Evolutionary conservation across 805 yeast genomes (phyloP).

Genomic region (Yamadazyma ubonensis): DNA sequence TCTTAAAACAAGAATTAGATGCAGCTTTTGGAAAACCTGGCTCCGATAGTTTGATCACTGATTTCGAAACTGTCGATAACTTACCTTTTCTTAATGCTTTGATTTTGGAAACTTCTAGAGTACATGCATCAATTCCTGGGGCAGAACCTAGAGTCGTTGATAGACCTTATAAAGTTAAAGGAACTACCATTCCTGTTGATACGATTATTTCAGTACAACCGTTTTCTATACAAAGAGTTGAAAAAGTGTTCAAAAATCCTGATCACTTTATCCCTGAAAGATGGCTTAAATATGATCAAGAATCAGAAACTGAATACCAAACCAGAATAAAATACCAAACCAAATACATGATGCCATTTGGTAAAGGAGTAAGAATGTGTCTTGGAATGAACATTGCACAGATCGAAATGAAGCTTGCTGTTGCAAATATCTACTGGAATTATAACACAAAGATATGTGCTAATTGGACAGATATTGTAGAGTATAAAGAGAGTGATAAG

Average conservation of each 20-base stretch:
- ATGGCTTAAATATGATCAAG: conserved; percentile 50
- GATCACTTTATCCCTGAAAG: conserved; percentile 57
- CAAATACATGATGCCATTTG: conserved; percentile 63
- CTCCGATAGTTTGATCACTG: conserved; percentile 20
- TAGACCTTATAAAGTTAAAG: conserved; percentile 23
- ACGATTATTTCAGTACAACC: conserved; percentile 65
- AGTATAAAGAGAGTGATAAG: conserved; percentile 15
- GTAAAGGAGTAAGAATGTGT: conserved; percentile 74
- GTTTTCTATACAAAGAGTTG: conserved; percentile 58
- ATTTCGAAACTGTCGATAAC: conserved; percentile 47
- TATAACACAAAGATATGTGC: conserved; percentile 37
- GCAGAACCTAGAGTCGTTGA: conserved; percentile 60
- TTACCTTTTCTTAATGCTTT: conserved; percentile 62
- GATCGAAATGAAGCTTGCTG: conserved; percentile 59
- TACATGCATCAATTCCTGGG: conserved; percentile 74
- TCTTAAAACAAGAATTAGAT: conserved; percentile 47
- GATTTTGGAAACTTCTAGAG: conserved; percentile 56
- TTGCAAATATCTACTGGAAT: conserved; percentile 54
- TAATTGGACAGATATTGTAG: conserved; percentile 43
- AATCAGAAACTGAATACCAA: conserved; percentile 29
- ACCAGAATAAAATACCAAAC: conserved; percentile 45
- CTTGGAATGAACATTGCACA: conserved; percentile 68
- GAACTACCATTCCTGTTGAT: conserved; percentile 44
- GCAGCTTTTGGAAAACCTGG: conserved; percentile 31
- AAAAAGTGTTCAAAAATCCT: conserved; percentile 50